Base-by-base conservation (phyloP, 1,284 basidiomycete species). In the Rugosomyces carneus region DNA sequence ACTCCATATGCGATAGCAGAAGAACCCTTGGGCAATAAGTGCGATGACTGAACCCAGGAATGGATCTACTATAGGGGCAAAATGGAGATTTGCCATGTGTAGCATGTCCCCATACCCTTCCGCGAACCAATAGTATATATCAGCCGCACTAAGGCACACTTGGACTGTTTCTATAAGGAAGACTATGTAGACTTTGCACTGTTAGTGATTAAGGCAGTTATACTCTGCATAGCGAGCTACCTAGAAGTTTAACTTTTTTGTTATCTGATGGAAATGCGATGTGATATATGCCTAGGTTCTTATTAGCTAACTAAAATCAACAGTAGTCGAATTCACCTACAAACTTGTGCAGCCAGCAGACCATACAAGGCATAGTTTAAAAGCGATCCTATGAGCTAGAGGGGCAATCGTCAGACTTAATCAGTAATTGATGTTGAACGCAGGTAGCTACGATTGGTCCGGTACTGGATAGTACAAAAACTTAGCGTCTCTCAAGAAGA, bases 1-100 rank as follows among this genome's bases (percentile, higher is more conserved):
- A 23, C 55, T 40, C 53, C 53, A 56, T 29, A 58, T 57, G 21
- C 58, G 53, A 45, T 57, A 57, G 29, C 54, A 56, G 44, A 57
- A 60, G 42, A 58, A 53, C 16, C 55, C 20, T 37, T 60, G 57
- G 8, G 58, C 57, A 1, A 57, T 37, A 20, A 54, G 39, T 9
- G 58, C 54, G 34, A 58, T 52, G 15, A 58, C 42, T 6, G 53
- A 55, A 2, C 56, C 56, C 36, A 55, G 31, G 7, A 60, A 51
- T 0, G 56, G 56, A 0, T 53, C 56, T 41, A 57, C 53, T 27
- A 57, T 51, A 37, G 44, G 42, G 4, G 40, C 36, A 8, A 48
- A 27, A 16, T 27, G 24, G 3, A 44, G 29, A 38, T 57, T 36
- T 15, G 36, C 29, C 16, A 58, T 49, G 35, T 53, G 47, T 16